Evolutionary conservation across 495 filamentous ascomycete genomes (phyloP).

Genomic region (Xylaria nigripes): DNA sequence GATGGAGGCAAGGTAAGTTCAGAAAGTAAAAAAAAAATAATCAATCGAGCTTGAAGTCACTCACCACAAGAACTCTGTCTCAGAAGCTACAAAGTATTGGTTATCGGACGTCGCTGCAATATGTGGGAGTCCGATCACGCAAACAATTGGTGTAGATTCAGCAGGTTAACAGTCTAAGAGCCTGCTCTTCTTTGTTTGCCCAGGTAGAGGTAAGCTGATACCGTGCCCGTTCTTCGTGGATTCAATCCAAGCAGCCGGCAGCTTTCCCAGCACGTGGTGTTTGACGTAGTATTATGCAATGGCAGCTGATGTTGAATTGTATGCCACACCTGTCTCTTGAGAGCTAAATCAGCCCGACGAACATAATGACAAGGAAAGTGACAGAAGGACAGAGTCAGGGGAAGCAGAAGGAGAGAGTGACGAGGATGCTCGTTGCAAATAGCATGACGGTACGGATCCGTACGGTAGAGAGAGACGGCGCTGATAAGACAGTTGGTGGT

Average conservation of each 20-base stretch:
- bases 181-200: neutral
- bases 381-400: neutral
- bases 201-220: too few species aligned
- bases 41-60: neutral
- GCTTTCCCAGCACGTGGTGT: neutral
- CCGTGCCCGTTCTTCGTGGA: too few species aligned
- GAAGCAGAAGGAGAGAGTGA: neutral
- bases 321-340: neutral
- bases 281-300: neutral
- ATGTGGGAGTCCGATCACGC: neutral
- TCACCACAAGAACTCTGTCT: neutral
- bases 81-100: neutral
- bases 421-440: neutral
- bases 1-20: neutral
- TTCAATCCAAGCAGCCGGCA: neutral
- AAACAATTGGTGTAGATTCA: neutral
- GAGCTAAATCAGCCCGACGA: neutral
- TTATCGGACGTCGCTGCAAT: neutral
- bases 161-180: neutral
- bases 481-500: neutral
- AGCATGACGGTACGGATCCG: constrained; percentile 6
- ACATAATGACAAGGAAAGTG: neutral
- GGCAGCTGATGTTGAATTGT: neutral
- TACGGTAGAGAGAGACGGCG: too few species aligned
- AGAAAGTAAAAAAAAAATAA: too few species aligned